phyloP scores from a whole-genome alignment of 2,329 filamentous ascomycete genomes.

The Elsinoe ampelina region DNA sequence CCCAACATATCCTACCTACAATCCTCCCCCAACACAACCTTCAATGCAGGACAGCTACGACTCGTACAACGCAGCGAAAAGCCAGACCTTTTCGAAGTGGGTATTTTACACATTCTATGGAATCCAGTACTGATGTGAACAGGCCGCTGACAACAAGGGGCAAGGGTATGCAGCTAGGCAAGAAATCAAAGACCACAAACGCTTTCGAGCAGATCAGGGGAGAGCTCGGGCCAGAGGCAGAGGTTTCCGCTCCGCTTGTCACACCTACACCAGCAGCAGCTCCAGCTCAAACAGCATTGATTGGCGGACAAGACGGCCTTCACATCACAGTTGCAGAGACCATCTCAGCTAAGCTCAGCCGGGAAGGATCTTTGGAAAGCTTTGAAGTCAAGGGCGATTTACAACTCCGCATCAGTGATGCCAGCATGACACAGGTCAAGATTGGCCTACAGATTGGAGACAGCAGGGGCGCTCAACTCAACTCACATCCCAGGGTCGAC shows the following conservation, averaged over 20 bases:
- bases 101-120: slow-evolving; percentile 19
- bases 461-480: slow-evolving; percentile 79
- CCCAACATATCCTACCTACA: slow-evolving; percentile 82
- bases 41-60: slow-evolving; percentile 76
- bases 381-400: slow-evolving; percentile 88
- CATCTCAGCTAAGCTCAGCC: slow-evolving; percentile 80
- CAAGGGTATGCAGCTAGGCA: slow-evolving; percentile 98
- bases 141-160: slow-evolving; percentile 63
- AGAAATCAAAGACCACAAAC: slow-evolving; percentile 95
- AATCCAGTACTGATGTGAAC: slow-evolving; percentile 21
- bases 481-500: slow-evolving; percentile 94
- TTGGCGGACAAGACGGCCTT: slow-evolving; percentile 67
- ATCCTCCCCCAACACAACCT: slow-evolving; percentile 64
- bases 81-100: slow-evolving; percentile 71
- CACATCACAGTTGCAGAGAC: slow-evolving; percentile 80
- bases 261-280: slow-evolving; percentile 44
- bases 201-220: slow-evolving; percentile 94
- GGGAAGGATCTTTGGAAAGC: slow-evolving; percentile 78
- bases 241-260: slow-evolving; percentile 63
- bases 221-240: slow-evolving; percentile 78
- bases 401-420: slow-evolving; percentile 80
- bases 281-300: slow-evolving; percentile 41
- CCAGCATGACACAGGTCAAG: slow-evolving; percentile 83
- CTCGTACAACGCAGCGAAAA: slow-evolving; percentile 94
- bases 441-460: slow-evolving; percentile 67